Percentiles rank a stretch among this genome's conserved stretches.
These are phyloP conservation scores for Cercospora janseana DNA, from an alignment of 2,329 filamentous ascomycete species.

Conservation along the genomic window DNA sequence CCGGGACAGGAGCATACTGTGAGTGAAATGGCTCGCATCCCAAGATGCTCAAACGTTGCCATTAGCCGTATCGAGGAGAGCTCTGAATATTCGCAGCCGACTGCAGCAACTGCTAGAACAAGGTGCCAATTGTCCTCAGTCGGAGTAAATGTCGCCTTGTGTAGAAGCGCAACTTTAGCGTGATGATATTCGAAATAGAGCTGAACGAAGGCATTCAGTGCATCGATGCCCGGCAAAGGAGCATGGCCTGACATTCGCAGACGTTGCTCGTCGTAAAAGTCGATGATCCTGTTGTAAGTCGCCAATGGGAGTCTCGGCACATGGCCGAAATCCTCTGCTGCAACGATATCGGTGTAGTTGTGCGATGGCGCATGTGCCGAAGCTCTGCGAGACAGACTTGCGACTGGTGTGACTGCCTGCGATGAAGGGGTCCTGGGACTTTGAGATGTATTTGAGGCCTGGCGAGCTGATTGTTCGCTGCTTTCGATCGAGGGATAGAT, in stretches of 20 bases:
- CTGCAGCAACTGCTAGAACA: conserved; percentile 11
- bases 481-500: conserved; percentile 9
- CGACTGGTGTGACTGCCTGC: background rate
- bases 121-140: conserved; percentile 11
- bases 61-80: conserved; percentile 9
- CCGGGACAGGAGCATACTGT: background rate
- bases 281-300: conserved; percentile 4
- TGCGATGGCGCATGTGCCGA: conserved; percentile 1
- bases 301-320: conserved; percentile 1
- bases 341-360: conserved; percentile 6
- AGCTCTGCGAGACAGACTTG: background rate
- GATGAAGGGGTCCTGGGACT: background rate
- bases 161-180: conserved; percentile 8
- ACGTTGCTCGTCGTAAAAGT: conserved; percentile 9
- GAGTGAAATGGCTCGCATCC: conserved; percentile 11
- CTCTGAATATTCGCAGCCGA: conserved; percentile 9
- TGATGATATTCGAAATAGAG: conserved; percentile 13
- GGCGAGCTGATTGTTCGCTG: background rate
- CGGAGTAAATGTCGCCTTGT: conserved; percentile 12
- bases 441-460: background rate
- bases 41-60: conserved; percentile 14
- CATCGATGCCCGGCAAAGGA: conserved; percentile 6
- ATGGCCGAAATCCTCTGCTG: conserved; percentile 8
- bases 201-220: conserved; percentile 12
- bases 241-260: background rate